Evolutionary conservation across 805 yeast genomes (phyloP).

Genomic region (Wickerhamiella brachini): DNA sequence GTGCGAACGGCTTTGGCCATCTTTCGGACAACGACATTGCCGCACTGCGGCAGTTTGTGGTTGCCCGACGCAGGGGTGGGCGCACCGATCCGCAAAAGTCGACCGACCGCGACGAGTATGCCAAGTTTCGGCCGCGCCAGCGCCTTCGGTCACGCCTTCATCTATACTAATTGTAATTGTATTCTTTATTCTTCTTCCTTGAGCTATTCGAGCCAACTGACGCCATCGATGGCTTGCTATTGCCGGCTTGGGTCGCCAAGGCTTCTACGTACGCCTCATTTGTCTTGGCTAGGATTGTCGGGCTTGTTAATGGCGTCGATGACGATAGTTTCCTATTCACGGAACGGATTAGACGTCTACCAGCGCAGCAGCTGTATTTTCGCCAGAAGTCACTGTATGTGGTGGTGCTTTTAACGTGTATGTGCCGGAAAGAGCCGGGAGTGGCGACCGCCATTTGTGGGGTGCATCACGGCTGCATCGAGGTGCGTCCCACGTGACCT

Average conservation of each 20-base stretch:
- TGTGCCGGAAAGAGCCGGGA: too few relatives aligned
- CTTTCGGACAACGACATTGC: conserved; percentile 71
- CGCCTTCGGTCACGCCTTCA: conserved; percentile 16
- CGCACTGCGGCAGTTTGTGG: conserved; percentile 65
- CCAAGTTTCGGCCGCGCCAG: conserved; percentile 19
- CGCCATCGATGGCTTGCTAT: too few relatives aligned
- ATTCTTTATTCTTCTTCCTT: neutral
- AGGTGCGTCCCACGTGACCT: neutral
- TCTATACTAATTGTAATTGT: conserved; percentile 11
- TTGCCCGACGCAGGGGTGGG: conserved; percentile 26
- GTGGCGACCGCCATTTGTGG: neutral
- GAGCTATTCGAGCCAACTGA: too few relatives aligned
- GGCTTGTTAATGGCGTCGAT: too few relatives aligned
- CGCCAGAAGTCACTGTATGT: too few relatives aligned
- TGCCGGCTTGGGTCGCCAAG: too few relatives aligned
- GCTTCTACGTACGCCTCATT: too few relatives aligned
- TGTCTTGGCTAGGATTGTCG: too few relatives aligned
- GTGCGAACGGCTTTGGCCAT: conserved; percentile 56
- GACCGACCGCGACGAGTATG: conserved; percentile 19
- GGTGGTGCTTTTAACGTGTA: too few relatives aligned
- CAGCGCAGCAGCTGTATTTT: too few relatives aligned
- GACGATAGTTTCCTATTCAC: too few relatives aligned
- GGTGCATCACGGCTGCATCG: neutral
- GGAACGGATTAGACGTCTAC: too few relatives aligned
- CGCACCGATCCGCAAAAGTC: conserved; percentile 6